Conservation (phyloP, 352 stramenopile genomes). For the Pythium sp. region DNA sequence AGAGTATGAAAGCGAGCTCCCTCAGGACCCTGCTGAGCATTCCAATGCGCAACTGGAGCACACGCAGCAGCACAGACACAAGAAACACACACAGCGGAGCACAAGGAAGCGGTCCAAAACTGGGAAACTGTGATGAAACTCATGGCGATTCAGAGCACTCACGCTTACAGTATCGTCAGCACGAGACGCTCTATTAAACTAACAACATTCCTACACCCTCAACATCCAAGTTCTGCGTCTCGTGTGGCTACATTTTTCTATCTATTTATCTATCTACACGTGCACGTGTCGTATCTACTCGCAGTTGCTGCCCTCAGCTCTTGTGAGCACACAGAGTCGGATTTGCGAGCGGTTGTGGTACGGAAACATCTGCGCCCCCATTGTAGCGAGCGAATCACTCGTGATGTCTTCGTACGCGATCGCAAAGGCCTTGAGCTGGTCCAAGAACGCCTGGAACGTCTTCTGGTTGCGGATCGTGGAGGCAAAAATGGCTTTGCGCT, state of each 20-base stretch:
- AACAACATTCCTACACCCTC: background rate
- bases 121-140: background rate
- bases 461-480: slow-evolving; percentile 72
- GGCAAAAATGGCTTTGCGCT: slow-evolving; percentile 66
- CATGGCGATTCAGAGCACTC: background rate
- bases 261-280: background rate
- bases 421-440: slow-evolving; percentile 41
- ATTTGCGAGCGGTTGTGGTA: slow-evolving; percentile 74
- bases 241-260: background rate
- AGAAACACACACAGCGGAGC: background rate
- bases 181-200: background rate
- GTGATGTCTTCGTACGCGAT: slow-evolving; percentile 76
- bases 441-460: slow-evolving; percentile 75
- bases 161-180: background rate
- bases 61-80: background rate
- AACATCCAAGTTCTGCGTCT: background rate
- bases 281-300: background rate
- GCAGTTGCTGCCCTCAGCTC: background rate
- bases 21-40: background rate
- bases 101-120: background rate
- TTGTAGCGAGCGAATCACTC: slow-evolving; percentile 28
- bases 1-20: slow-evolving; percentile 8
- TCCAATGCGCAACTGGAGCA: background rate
- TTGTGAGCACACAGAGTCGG: slow-evolving; percentile 41
- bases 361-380: slow-evolving; percentile 41